Evolutionary conservation across 495 filamentous ascomycete genomes (phyloP), one percentile per base, ranked within the genome.

Genomic region (Apiosordaria backusii): DNA sequence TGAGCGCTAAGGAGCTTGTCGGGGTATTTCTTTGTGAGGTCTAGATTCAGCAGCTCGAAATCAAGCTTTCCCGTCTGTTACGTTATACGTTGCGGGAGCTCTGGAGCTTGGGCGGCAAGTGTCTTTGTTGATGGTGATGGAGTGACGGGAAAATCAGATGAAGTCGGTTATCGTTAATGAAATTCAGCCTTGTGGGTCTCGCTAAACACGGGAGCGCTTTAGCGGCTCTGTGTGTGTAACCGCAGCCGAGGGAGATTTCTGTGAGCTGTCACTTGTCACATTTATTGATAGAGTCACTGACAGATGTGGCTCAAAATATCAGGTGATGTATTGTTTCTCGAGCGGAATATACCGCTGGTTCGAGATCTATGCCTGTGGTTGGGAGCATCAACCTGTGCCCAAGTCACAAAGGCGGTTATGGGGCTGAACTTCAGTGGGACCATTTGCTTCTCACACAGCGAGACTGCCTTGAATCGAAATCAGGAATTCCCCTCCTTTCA

Each of bases 131-230:
- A 4, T 57, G 53, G 23, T 21, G 13, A 0, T 59, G 23, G 57
- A 59, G 10, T 23, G 57, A 25, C 26, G 57, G 16, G 18, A 55
- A 59, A 18, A 59, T 27, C 22, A 59, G 53, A 57, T 45, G 35
- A 45, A 45, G 35, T 45, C 35, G 45, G 45, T 25, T 52, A 57
- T 26, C 50, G 57, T 62, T 45, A 45, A 45, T 45, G 35, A 18
- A 45, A 57, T 50, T 69, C 67, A 69, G 67, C 68, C 65, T 62
- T 70, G 68, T 70, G 65, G 68, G 62, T 59, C 65, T 64, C 40
- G 54, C 59, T 27, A 65, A 63, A 54, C 5, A 18, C 26, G 4
- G 21, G 22, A 26, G 18, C 52, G n/a, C 35, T 60, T 40, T 19
- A 60, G 52, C 67, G 26, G 40, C 58, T 62, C 19, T 21, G 25